Percentiles rank a stretch among this genome's conserved stretches.
phyloP scores from a whole-genome alignment of 257 asterid genomes.

The Euphrasia confusa region DNA sequence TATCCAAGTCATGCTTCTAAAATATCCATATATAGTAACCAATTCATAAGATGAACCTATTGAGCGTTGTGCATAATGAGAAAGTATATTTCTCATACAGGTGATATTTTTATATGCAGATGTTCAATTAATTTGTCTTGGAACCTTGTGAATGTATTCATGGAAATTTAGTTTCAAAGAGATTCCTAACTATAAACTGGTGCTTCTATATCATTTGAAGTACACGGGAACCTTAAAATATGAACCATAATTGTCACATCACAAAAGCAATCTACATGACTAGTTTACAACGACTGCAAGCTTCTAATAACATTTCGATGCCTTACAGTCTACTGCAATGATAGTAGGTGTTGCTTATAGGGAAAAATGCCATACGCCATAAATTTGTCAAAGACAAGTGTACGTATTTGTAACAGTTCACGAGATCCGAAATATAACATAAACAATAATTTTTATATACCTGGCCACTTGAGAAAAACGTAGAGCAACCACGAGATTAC shows the following conservation, averaged over 20 bases:
- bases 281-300: background rate
- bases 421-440: background rate
- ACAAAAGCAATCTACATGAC: background rate
- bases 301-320: conserved; percentile 3
- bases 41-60: conserved; percentile 14
- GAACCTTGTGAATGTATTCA: background rate
- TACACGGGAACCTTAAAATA: conserved; percentile 1
- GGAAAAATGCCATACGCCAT: background rate
- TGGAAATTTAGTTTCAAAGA: background rate
- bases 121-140: background rate
- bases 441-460: conserved; percentile 9
- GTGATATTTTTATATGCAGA: conserved; percentile 1
- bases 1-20: background rate
- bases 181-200: background rate
- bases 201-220: conserved; percentile 2
- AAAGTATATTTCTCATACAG: background rate
- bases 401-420: background rate
- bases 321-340: conserved; percentile 2
- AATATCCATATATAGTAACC: background rate
- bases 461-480: conserved; percentile 4
- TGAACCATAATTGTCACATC: conserved; percentile 1
- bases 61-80: background rate
- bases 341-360: background rate
- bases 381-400: background rate
- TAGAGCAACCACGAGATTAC: conserved; percentile 11